A percentile compares a stretch with the other conserved stretches of the same genome.
phyloP scores from a whole-genome alignment of 163 green algal species.

The Chloromonas sp. region DNA sequence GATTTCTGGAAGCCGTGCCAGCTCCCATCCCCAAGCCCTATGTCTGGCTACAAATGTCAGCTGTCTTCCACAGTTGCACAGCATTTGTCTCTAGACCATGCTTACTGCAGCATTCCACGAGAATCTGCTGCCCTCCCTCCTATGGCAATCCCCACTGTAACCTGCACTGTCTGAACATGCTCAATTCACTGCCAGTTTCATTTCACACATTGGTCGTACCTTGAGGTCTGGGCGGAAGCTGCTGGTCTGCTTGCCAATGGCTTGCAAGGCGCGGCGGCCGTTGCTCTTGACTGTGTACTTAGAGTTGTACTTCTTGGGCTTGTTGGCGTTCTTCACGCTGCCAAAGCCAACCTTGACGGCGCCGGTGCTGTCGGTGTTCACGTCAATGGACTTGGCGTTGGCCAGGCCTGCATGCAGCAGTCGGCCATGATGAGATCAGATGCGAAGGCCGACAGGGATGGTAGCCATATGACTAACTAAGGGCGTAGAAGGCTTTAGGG shows the following conservation, averaged over 20 bases:
- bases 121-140: not conserved
- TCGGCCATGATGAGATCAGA: not conserved
- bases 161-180: not conserved
- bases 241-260: slow-evolving; percentile 44
- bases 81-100: too few relatives aligned
- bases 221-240: slow-evolving; percentile 53
- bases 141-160: too few relatives aligned
- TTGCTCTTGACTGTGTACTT: slow-evolving; percentile 32
- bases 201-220: slow-evolving; percentile 16
- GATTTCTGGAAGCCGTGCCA: not conserved
- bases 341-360: slow-evolving; percentile 17
- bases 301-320: slow-evolving; percentile 32
- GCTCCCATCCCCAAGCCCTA: not conserved
- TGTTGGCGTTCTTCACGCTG: slow-evolving; percentile 34
- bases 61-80: too few relatives aligned
- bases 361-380: slow-evolving; percentile 30
- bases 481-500: too few relatives aligned
- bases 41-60: not conserved
- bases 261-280: slow-evolving; percentile 33
- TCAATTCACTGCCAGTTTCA: not conserved
- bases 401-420: slow-evolving; percentile 29
- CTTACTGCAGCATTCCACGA: too few relatives aligned
- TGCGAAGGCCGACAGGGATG: too few relatives aligned
- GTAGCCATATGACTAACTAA: too few relatives aligned
- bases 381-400: slow-evolving; percentile 38